Conservation (phyloP, 169 alveolate species). For the Eimeria zaria region DNA sequence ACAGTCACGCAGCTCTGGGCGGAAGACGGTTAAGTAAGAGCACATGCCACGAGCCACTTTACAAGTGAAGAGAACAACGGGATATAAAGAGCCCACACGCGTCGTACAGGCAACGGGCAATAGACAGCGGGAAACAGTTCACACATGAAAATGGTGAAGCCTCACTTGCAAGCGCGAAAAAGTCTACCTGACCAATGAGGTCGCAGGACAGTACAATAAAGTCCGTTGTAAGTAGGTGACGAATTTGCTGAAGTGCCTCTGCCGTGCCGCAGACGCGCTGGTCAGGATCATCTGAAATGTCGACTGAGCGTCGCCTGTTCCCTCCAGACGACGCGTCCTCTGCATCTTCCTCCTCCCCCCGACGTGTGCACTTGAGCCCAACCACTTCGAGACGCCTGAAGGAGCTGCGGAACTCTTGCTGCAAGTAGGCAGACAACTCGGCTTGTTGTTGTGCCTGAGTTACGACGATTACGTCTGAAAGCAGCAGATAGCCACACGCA, state of each 20-base stretch:
- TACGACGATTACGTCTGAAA: slow-evolving; percentile 79
- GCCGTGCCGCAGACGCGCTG: slow-evolving; percentile 83
- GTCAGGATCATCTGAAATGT: slow-evolving; percentile 45
- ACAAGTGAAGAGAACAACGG: neutral
- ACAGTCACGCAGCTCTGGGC: neutral
- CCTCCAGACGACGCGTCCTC: slow-evolving; percentile 32
- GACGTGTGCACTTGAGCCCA: slow-evolving; percentile 77
- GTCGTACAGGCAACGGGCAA: neutral
- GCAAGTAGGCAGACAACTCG: slow-evolving; percentile 75
- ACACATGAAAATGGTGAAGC: neutral
- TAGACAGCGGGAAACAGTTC: neutral
- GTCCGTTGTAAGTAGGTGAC: slow-evolving; percentile 74
- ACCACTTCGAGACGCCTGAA: slow-evolving; percentile 84
- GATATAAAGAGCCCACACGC: neutral
- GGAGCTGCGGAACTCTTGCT: slow-evolving; percentile 73
- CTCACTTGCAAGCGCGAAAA: slow-evolving; percentile 83
- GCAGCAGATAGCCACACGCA: neutral
- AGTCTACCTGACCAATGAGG: slow-evolving; percentile 83
- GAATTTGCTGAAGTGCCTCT: slow-evolving; percentile 80
- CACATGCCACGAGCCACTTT: neutral
- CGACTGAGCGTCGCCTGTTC: slow-evolving; percentile 65
- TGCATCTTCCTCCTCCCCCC: slow-evolving; percentile 79
- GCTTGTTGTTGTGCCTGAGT: slow-evolving; percentile 79
- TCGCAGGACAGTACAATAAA: slow-evolving; percentile 81
- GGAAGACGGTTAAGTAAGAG: neutral